Conservation (phyloP, 2,329 filamentous ascomycete genomes). For the Colletotrichum chrysophilum region DNA sequence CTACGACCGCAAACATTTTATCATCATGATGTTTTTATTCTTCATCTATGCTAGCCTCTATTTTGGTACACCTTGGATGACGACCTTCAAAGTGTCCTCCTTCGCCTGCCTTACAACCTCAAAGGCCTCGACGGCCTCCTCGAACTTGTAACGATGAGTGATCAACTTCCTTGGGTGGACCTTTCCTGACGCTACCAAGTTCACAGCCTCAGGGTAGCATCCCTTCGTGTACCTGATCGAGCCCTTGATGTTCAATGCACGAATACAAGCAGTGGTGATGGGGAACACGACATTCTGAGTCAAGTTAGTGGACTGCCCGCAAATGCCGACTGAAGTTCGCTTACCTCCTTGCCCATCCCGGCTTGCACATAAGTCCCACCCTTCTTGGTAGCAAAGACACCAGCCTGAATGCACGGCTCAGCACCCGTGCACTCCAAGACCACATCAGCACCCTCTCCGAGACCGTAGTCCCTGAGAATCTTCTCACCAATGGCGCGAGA, state of each 20-base stretch:
- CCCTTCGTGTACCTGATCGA: slow-evolving; percentile 78
- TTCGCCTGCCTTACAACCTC: slow-evolving; percentile 72
- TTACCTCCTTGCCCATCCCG: slow-evolving; percentile 51
- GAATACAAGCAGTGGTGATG: slow-evolving; percentile 72
- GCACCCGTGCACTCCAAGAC: slow-evolving; percentile 41
- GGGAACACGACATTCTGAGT: slow-evolving; percentile 58
- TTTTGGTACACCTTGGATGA: slow-evolving; percentile 53
- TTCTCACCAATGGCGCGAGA: slow-evolving; percentile 56
- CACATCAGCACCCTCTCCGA: slow-evolving; percentile 52
- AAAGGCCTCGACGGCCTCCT: slow-evolving; percentile 67
- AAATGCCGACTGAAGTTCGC: not conserved
- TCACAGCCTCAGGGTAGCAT: slow-evolving; percentile 67
- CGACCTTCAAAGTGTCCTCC: slow-evolving; percentile 74
- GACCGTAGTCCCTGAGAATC: slow-evolving; percentile 41
- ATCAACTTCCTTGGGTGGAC: slow-evolving; percentile 59
- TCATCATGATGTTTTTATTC: not conserved
- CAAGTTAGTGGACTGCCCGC: not conserved
- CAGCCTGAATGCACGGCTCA: slow-evolving; percentile 51
- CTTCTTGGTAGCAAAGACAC: slow-evolving; percentile 46
- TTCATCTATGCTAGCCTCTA: not conserved
- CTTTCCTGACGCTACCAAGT: slow-evolving; percentile 54
- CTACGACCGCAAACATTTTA: not conserved
- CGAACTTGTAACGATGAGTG: slow-evolving; percentile 72
- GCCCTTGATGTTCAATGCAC: slow-evolving; percentile 78
- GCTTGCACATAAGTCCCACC: slow-evolving; percentile 57